Base-by-base conservation (phyloP, 352 stramenopile species). In the Phytophthora citrophthora region DNA sequence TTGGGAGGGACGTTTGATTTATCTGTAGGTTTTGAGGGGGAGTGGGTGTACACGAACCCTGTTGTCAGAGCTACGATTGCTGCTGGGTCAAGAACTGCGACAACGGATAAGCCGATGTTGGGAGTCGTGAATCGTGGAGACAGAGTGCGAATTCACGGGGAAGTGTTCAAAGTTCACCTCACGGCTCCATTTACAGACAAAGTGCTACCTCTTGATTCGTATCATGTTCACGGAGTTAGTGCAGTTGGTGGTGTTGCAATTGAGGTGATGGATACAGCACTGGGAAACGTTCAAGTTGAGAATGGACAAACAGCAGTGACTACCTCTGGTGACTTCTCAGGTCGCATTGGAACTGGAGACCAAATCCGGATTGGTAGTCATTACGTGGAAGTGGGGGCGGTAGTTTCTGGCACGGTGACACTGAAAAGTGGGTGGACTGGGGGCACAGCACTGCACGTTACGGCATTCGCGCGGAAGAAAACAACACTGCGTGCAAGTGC, bases 61-160 rank as follows among this genome's bases (percentile, higher is more conserved):
- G n/a, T 3, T 8, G 55, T 81, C 16, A 88, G 57, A 10, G 80
- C 71, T 11, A 82, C 57, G 0, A 60, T 94, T 23, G 47, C 48
- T 3, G 66, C 86, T 18, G 86, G 86, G 0, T 89, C 80, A 2
- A 83, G 76, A 24, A 81, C 67, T 3, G 83, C 67, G 0, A 64
- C 60, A 0, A 91, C 83, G 7, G 68, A 2, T 2, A 46, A 12
- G 0, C 79, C 82, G 0, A 90, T 94, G 78, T 65, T 93, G 8
- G 83, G 86, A 8, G 62, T 64, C 7, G 72, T 94, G 47, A 94
- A 91, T 47, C 82, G 83, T 54, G 83, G 86, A 36, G 83, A 92
- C 40, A 41, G 57, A 24, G 51, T 93, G 20, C 65, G 67, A 29
- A 89, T 94, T 27, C 75, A 65, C 26, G 64, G 55, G 29, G 81